Base-by-base conservation (phyloP, 1,139 yeast genomes). In the Candida buenavistaensis region DNA sequence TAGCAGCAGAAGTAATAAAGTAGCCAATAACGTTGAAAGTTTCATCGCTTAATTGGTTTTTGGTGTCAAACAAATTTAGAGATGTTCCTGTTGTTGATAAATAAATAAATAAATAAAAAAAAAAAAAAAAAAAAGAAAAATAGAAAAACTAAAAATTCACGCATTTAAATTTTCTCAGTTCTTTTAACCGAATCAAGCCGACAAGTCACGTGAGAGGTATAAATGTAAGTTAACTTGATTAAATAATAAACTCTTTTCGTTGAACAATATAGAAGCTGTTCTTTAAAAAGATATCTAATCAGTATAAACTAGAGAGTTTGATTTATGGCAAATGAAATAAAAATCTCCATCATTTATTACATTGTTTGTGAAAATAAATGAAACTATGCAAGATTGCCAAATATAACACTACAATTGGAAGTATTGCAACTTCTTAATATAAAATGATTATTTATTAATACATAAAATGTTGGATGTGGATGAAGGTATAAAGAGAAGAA, bases 351-450 rank as follows among this genome's bases (percentile, higher is more conserved):
- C 75, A 66, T 65, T 59, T 44, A 50, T 60, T 61, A 62, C 70
- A 64, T 52, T 28, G 31, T 21, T 17, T 23, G 5, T 20, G 30
- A 35, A 28, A 30, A 26, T 38, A 50, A 57, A 64, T 65, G 75
- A 68, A 68, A 68, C 75, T 68, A 68, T 68, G 74, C 74, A 51
- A 64, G 62, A 53, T 59, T 66, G 71, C 70, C 71, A 62, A 37
- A 10, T 11, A 21, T 6, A 22, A 13, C n/a, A 29, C n/a, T 14
- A 28, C 5, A 14, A 10, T 21, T 29, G 16, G 14, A 21, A 6
- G 11, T n/a, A 10, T 22, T 5, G 13, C 9, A 22, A n/a, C 13
- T n/a, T n/a, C 16, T 16, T 15, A 26, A n/a, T n/a, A n/a, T n/a
- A n/a, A n/a, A n/a, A n/a, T n/a, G n/a, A n/a, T n/a, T n/a, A n/a